phyloP scores from a whole-genome alignment of 805 yeast genomes.

The Citeromyces matritensis region DNA sequence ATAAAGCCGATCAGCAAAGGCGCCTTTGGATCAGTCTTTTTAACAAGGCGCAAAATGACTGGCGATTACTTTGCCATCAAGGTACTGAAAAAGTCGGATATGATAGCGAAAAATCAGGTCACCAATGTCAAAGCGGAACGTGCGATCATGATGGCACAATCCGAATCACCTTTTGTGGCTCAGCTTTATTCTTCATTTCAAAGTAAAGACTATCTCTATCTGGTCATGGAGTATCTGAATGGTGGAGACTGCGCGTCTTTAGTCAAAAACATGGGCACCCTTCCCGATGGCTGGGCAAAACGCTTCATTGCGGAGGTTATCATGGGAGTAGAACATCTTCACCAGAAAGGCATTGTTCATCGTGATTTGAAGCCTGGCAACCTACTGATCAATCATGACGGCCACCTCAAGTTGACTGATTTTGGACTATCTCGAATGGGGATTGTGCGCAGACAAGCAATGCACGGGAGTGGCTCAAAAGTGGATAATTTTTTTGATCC shows the following conservation, averaged over 20 bases:
- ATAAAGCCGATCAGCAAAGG: conserved; percentile 92
- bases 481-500: conserved; percentile 26
- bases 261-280: conserved; percentile 63
- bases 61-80: conserved; percentile 95
- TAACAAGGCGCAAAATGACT: conserved; percentile 69
- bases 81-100: conserved; percentile 80
- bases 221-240: conserved; percentile 92
- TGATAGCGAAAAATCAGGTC: conserved; percentile 95
- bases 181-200: conserved; percentile 81
- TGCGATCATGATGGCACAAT: conserved; percentile 95
- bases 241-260: conserved; percentile 95
- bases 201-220: conserved; percentile 67
- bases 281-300: conserved; percentile 79
- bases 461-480: conserved; percentile 11
- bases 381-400: conserved; percentile 66
- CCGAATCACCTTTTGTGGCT: conserved; percentile 88
- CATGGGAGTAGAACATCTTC: conserved; percentile 83
- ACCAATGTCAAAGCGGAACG: conserved; percentile 89
- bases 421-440: conserved; percentile 91
- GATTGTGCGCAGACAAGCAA: conserved; percentile 43
- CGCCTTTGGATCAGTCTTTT: conserved; percentile 91
- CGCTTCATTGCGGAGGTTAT: conserved; percentile 83
- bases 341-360: conserved; percentile 79
- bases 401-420: conserved; percentile 88
- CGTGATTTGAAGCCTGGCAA: conserved; percentile 95